These are phyloP conservation scores for Penicillium bovifimosum DNA, from an alignment of 495 filamentous ascomycete genomes.

Conservation along the genomic window DNA sequence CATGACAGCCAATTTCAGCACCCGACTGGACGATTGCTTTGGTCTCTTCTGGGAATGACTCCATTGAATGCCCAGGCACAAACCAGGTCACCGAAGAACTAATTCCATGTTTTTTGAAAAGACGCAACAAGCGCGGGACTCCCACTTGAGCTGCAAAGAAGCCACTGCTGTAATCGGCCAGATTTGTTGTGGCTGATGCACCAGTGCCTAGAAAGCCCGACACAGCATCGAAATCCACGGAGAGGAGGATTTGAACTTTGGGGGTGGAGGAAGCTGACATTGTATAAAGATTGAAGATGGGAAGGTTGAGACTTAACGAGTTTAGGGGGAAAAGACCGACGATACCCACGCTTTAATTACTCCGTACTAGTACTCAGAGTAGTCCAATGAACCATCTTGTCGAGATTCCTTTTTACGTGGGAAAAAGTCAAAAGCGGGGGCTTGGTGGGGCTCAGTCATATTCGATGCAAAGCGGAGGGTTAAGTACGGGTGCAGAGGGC, in stretches of 20 bases:
- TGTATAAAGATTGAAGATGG: not conserved
- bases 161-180: constrained; percentile 54
- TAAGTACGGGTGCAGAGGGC: too few relatives aligned
- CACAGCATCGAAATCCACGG: constrained; percentile 5
- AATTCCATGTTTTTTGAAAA: constrained; percentile 50
- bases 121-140: constrained; percentile 52
- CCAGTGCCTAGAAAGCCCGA: constrained; percentile 2
- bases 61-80: constrained; percentile 57
- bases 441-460: too few relatives aligned
- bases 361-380: too few relatives aligned
- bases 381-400: too few relatives aligned
- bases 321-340: not conserved
- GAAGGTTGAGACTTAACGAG: not conserved
- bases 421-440: too few relatives aligned
- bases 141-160: constrained; percentile 57
- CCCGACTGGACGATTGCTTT: constrained; percentile 50
- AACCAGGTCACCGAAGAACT: constrained; percentile 56
- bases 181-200: constrained; percentile 37
- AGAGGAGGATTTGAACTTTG: constrained; percentile 3
- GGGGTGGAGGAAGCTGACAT: not conserved
- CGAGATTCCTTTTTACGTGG: too few relatives aligned
- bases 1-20: constrained; percentile 56
- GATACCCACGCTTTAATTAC: too few relatives aligned
- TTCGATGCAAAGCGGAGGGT: too few relatives aligned
- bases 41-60: constrained; percentile 53